Conservation (phyloP, 768 basidiomycete genomes). For the Sarcomyxa edulis region DNA sequence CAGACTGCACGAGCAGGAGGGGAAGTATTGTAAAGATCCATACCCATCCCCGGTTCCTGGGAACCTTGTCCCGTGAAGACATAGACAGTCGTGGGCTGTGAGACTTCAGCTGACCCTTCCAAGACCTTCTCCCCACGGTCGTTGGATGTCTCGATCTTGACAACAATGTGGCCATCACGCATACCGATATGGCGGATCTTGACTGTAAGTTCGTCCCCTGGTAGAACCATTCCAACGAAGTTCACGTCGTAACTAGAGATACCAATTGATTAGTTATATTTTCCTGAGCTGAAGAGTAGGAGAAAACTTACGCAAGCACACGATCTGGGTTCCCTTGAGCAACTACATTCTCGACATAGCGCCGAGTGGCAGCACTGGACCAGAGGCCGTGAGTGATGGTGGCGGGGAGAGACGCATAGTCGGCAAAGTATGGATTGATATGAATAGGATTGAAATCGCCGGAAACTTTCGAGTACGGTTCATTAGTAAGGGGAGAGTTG, state of each 20-base stretch:
- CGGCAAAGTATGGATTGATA: constrained; percentile 96
- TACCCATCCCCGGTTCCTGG: constrained; percentile 98
- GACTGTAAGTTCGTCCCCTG: constrained; percentile 81
- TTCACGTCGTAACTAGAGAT: constrained; percentile 74
- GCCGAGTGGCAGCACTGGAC: constrained; percentile 92
- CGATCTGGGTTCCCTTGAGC: constrained; percentile 91
- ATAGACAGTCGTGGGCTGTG: constrained; percentile 88
- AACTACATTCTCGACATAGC: constrained; percentile 88
- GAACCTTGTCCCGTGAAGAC: constrained; percentile 99
- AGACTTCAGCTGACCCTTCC: constrained; percentile 88
- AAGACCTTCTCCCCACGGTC: constrained; percentile 86
- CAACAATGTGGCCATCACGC: constrained; percentile 90
- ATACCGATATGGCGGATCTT: constrained; percentile 87
- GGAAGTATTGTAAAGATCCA: constrained; percentile 93
- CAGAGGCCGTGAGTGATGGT: constrained; percentile 99
- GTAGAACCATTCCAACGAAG: constrained; percentile 98
- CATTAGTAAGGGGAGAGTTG: constrained; percentile 85
- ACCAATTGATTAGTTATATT: too few species aligned
- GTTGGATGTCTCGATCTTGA: constrained; percentile 85
- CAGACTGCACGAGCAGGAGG: constrained; percentile 95
- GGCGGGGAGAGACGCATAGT: constrained; percentile 86
- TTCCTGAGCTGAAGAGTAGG: constrained; percentile 3
- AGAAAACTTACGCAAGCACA: constrained; percentile 67
- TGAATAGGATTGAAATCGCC: constrained; percentile 99
- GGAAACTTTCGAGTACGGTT: constrained; percentile 92